Conservation (phyloP, 768 basidiomycete genomes). For the Clitopilus hobsonii region DNA sequence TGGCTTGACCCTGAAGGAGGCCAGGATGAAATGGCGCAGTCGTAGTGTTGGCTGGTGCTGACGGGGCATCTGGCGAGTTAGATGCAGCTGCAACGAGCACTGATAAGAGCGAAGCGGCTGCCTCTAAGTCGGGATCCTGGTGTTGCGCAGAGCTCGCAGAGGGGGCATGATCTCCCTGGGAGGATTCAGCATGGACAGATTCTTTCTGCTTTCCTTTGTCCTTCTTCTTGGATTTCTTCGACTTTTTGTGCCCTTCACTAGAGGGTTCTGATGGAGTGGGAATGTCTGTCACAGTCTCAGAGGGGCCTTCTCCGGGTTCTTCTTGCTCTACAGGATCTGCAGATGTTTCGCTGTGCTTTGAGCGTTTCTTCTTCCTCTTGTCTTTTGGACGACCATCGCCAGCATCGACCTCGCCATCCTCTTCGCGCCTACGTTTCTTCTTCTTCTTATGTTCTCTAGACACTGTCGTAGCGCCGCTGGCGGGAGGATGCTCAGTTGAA, state of each 20-base stretch:
- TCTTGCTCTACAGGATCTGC: slow-evolving; percentile 1
- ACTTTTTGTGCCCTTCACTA: slow-evolving; percentile 13
- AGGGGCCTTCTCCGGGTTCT: slow-evolving; percentile 1
- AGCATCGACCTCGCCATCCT: slow-evolving; percentile 14
- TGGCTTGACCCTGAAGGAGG: slow-evolving; percentile 13
- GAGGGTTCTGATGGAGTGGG: background rate
- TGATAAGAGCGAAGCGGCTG: slow-evolving; percentile 55
- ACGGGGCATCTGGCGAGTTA: slow-evolving; percentile 22
- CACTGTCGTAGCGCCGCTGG: background rate
- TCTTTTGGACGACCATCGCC: slow-evolving; percentile 12
- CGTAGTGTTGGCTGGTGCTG: slow-evolving; percentile 18
- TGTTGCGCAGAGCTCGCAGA: slow-evolving; percentile 13
- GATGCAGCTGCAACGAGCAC: slow-evolving; percentile 66
- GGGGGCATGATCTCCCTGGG: slow-evolving; percentile 17
- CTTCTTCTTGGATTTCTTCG: slow-evolving; percentile 22
- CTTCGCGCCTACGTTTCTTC: slow-evolving; percentile 30
- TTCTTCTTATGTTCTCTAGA: slow-evolving; percentile 22
- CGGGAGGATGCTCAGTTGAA: background rate
- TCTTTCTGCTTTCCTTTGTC: slow-evolving; percentile 30
- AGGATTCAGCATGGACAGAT: slow-evolving; percentile 5
- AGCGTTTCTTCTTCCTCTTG: slow-evolving; percentile 31
- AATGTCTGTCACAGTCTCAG: background rate
- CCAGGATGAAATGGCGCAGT: background rate
- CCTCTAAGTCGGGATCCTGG: slow-evolving; percentile 32
- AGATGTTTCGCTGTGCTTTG: slow-evolving; percentile 1